Evolutionary conservation across 2,329 filamentous ascomycete species (phyloP).

Genomic region (Sporothrix mexicana): DNA sequence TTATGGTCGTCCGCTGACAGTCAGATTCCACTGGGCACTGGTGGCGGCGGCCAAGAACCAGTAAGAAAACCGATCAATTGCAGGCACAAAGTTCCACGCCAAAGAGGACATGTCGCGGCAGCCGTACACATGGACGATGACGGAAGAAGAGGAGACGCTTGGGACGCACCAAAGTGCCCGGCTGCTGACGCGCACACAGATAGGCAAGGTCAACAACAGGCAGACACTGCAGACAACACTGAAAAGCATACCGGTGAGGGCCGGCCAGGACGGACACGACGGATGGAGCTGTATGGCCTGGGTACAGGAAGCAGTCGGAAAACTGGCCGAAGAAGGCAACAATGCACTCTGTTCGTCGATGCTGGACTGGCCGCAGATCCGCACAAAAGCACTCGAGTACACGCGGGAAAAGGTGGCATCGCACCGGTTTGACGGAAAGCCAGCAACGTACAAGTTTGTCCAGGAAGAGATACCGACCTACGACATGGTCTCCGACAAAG

Average conservation of each 20-base stretch:
- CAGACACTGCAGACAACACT: neutral
- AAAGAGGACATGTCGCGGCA: neutral
- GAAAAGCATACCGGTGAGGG: neutral
- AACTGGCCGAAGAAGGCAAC: neutral
- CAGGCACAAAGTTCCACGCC: neutral
- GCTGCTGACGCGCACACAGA: neutral
- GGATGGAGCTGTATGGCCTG: neutral
- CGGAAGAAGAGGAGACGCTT: neutral
- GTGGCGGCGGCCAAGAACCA: neutral
- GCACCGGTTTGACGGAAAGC: neutral
- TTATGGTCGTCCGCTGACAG: too few species aligned
- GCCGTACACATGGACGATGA: conserved; percentile 7
- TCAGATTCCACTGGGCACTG: neutral
- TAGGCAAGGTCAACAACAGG: neutral
- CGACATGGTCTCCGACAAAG: neutral
- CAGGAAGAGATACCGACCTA: neutral
- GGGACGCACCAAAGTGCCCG: neutral
- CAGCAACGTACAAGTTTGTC: neutral
- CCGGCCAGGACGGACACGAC: neutral
- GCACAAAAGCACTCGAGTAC: neutral
- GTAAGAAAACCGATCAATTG: neutral
- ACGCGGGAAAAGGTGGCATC: neutral
- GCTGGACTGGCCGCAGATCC: neutral
- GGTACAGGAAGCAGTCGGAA: neutral
- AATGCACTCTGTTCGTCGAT: neutral